phyloP scores from a whole-genome alignment of 2,329 filamentous ascomycete genomes.

The Berkeleyomyces basicola region DNA sequence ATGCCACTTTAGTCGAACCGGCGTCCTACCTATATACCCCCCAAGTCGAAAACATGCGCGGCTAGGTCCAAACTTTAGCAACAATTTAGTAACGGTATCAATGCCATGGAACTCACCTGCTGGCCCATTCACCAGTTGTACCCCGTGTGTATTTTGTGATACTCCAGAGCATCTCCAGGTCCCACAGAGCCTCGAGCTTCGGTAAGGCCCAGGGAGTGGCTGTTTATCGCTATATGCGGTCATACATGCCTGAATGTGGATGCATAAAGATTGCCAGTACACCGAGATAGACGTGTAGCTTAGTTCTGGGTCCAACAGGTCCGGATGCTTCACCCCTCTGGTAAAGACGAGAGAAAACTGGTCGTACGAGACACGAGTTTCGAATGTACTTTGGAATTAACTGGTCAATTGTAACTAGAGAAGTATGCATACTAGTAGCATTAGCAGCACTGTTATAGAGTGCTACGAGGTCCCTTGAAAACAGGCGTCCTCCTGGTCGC shows the following conservation, averaged over 20 bases:
- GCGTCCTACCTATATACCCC: no score
- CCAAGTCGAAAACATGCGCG: no score
- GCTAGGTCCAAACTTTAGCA: no score
- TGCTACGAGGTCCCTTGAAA: background rate
- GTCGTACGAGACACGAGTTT: background rate
- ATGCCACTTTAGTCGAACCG: no score
- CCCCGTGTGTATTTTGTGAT: no score
- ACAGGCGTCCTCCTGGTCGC: background rate
- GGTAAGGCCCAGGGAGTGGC: no score
- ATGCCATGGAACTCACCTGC: no score
- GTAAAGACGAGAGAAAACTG: background rate
- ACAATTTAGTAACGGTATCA: no score
- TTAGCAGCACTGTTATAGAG: background rate
- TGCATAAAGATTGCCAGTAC: background rate
- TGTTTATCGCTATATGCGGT: no score
- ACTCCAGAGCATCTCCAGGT: no score
- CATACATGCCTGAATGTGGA: background rate
- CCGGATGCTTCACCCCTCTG: background rate
- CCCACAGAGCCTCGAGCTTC: no score
- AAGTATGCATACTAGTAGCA: background rate
- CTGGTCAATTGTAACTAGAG: background rate
- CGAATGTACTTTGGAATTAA: background rate
- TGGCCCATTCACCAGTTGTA: no score
- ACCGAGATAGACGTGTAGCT: background rate
- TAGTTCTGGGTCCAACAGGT: background rate